These are phyloP conservation scores for Talinum fruticosum DNA, from an alignment of 148 eudicot genomes.

Conservation along the genomic window DNA sequence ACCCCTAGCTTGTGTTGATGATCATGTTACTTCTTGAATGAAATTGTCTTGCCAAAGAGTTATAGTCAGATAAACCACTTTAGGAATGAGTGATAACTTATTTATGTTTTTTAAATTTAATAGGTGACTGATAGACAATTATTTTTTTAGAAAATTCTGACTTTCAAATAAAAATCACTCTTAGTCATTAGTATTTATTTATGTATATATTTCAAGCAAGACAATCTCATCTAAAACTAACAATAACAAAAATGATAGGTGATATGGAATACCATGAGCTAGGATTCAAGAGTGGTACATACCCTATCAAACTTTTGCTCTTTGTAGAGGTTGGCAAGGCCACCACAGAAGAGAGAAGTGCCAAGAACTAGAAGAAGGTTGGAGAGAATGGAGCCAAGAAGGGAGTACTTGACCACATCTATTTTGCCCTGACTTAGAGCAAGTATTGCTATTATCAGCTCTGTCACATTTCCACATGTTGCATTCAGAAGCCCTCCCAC, in stretches of 20 bases:
- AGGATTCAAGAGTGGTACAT: not conserved
- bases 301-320: slow-evolving; percentile 86
- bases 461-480: slow-evolving; percentile 95
- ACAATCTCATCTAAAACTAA: too few relatives aligned
- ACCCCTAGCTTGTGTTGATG: not conserved
- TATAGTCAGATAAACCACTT: too few relatives aligned
- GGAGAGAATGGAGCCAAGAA: slow-evolving; percentile 86
- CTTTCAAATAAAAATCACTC: too few relatives aligned
- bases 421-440: slow-evolving; percentile 67
- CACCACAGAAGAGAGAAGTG: slow-evolving; percentile 84
- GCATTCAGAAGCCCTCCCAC: slow-evolving; percentile 96
- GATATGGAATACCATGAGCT: too few relatives aligned
- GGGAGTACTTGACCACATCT: slow-evolving; percentile 81
- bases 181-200: too few relatives aligned
- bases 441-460: slow-evolving; percentile 81
- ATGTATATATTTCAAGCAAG: too few relatives aligned
- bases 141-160: too few relatives aligned
- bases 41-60: too few relatives aligned
- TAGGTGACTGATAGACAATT: too few relatives aligned
- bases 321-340: slow-evolving; percentile 60
- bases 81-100: too few relatives aligned
- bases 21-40: not conserved
- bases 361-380: slow-evolving; percentile 98
- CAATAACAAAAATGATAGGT: too few relatives aligned
- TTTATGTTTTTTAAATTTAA: too few relatives aligned